Evolutionary conservation across 805 yeast genomes (phyloP).

Genomic region (Hanseniaspora pseudoguilliermondii): DNA sequence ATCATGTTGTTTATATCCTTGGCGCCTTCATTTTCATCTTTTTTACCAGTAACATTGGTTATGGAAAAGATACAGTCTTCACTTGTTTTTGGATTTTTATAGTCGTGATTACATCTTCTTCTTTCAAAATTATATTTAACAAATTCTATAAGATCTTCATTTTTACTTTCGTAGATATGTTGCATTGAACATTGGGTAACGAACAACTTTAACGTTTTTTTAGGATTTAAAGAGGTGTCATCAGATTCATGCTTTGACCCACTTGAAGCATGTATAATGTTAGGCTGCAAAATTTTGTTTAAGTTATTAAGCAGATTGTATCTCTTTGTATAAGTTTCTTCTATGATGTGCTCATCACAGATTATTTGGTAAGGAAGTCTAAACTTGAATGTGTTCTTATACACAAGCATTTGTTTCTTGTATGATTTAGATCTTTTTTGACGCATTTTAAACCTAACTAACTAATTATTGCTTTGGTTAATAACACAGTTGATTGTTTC

Average conservation of each 20-base stretch:
- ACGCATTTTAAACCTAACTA: slow-evolving; percentile 50
- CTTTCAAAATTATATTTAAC: slow-evolving; percentile 73
- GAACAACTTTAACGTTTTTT: slow-evolving; percentile 8
- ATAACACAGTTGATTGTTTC: not conserved
- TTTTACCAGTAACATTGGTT: slow-evolving; percentile 51
- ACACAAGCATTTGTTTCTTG: slow-evolving; percentile 80
- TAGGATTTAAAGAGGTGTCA: slow-evolving; percentile 32
- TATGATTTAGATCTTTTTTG: slow-evolving; percentile 92
- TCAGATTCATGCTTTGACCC: slow-evolving; percentile 59
- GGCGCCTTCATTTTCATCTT: slow-evolving; percentile 1
- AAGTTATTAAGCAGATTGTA: slow-evolving; percentile 75
- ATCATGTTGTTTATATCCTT: slow-evolving; percentile 8
- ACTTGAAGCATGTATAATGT: slow-evolving; percentile 10
- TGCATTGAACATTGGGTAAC: slow-evolving; percentile 91
- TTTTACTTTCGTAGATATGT: slow-evolving; percentile 56
- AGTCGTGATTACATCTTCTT: slow-evolving; percentile 80
- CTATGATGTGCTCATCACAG: slow-evolving; percentile 68
- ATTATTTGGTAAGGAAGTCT: slow-evolving; percentile 87
- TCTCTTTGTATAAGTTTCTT: slow-evolving; percentile 51
- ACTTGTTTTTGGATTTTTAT: slow-evolving; percentile 48
- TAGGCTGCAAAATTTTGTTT: slow-evolving; percentile 55
- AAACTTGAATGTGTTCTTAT: slow-evolving; percentile 76
- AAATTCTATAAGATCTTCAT: slow-evolving; percentile 62
- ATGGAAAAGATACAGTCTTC: slow-evolving; percentile 64
- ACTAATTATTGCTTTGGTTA: not conserved